Evolutionary conservation across 768 basidiomycete species (phyloP), one percentile per base, ranked within the genome.

Genomic region (Suillus weaverae): DNA sequence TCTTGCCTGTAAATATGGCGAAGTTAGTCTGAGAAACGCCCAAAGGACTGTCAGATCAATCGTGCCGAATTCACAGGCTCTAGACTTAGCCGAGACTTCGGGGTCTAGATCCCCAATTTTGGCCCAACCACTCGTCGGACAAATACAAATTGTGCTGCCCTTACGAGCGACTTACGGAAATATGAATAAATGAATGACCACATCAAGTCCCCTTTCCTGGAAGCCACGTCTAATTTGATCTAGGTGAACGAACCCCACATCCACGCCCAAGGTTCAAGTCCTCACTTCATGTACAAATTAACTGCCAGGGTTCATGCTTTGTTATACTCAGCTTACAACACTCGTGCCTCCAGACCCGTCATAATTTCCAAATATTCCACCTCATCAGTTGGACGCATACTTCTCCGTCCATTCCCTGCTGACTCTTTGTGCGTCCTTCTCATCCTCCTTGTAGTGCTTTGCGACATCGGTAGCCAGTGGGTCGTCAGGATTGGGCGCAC

Each of bases 381-480:
- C 32, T 32, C 51, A 61, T 67, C 72, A 76, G 60, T 73, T 72
- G 14, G 70, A 69, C 36, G 97, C 97, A 73, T 91, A 98, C 75
- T 88, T 86, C 80, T 89, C 85, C 70, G 97, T 99, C 97, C 97
- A 99, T 80, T 97, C 94, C 75, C 86, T 86, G 76, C 94, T 94
- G 66, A 97, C 94, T 41, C 89, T 82, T 79, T 94, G 92, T 32
- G 97, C 97, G 64, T 91, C 96, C 76, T 87, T 86, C 84, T 97
- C 94, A 75, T 99, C 85, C 81, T 98, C 94, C 79, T 99, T 99
- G 86, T 97, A 99, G 73, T 99, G 95, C 77, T 97, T 96, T 35
- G 97, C 97, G 20, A 95, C 93, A 68, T 97, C 95, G 44, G 95
- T 94, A 39, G 95, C 95, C 33, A 97, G 85, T 5, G 95, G 95